Base-by-base conservation (phyloP, 495 filamentous ascomycete species). In the Haplographium delicatum region DNA sequence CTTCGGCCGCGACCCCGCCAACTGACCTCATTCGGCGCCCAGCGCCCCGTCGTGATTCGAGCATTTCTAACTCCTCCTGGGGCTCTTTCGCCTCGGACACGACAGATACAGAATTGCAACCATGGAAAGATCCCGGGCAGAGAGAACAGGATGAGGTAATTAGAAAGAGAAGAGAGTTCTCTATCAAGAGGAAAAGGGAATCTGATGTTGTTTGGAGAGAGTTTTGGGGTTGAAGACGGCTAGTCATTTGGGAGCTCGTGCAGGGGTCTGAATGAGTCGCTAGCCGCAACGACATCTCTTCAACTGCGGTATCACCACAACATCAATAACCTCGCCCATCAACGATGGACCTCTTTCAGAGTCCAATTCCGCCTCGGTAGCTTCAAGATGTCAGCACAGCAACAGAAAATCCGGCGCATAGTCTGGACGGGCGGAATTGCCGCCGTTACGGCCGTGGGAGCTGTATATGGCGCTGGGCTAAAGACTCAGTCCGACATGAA, bases 391-490 rank as follows among this genome's bases (percentile, higher is more conserved):
- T 30, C 53, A 1, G 31, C 64, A 5, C 45, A 52, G 11, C 48
- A 49, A 16, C 38, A 41, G 10, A 61, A 61, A 33, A 50, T 60
- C 42, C 47, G 60, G 0, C 51, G 63, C 2, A 48, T 77, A n/a
- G 62, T 79, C 3, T 58, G 75, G 42, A 70, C 78, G 2, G 66
- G 61, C 10, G 67, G 75, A 4, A 69, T 76, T 6, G 65, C 68
- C 9, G 67, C 70, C 5, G 68, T 78, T n/a, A 76, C 74, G 5
- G 73, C 71, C 20, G 68, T 68, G 1, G 76, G 78, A 15, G 69
- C 72, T 13, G 69, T 73, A 33, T 80, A 79, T 52, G 78, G 78
- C 10, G 78, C 78, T 25, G 71, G 74, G 3, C 25, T 80, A 38
- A 80, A 79, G 61, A 73, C 67, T 1, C 54, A 68, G 20, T 59